Conservation (phyloP, 148 eudicot species). For the Hydrangea macrophylla region DNA sequence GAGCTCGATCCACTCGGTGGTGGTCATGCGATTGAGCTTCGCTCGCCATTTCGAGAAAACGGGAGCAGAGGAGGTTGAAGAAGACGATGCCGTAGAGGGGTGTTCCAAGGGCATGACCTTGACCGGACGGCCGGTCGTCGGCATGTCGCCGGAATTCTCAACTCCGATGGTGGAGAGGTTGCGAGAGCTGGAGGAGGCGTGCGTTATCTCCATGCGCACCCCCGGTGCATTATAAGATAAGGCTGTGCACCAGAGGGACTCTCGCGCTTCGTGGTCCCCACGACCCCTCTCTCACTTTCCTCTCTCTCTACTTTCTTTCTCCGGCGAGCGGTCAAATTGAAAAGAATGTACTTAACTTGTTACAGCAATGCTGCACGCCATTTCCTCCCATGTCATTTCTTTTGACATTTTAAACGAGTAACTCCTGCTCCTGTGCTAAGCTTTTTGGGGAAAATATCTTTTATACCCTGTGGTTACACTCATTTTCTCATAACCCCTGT, state of each 20-base stretch:
- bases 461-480: no score
- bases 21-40: conserved; percentile 60
- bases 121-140: conserved; percentile 40
- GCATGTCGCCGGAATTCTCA: conserved; percentile 14
- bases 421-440: no score
- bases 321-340: no score
- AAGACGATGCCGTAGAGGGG: conserved; percentile 34
- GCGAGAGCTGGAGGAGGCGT: conserved; percentile 63
- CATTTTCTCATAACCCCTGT: no score
- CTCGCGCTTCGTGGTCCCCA: neutral
- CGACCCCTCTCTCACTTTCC: neutral
- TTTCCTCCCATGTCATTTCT: no score
- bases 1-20: conserved; percentile 63
- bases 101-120: conserved; percentile 63
- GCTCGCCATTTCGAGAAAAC: conserved; percentile 38
- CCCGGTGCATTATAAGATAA: conserved; percentile 8
- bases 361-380: no score
- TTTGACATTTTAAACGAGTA: no score
- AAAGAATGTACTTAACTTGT: no score
- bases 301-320: no score
- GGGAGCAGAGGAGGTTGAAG: conserved; percentile 27
- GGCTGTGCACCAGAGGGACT: neutral
- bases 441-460: no score
- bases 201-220: conserved; percentile 39
- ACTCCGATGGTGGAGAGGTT: conserved; percentile 28